Percentiles rank a stretch among this genome's conserved stretches.
Conservation (phyloP, 1,139 yeast species). For the Nakaseomyces sp. region DNA sequence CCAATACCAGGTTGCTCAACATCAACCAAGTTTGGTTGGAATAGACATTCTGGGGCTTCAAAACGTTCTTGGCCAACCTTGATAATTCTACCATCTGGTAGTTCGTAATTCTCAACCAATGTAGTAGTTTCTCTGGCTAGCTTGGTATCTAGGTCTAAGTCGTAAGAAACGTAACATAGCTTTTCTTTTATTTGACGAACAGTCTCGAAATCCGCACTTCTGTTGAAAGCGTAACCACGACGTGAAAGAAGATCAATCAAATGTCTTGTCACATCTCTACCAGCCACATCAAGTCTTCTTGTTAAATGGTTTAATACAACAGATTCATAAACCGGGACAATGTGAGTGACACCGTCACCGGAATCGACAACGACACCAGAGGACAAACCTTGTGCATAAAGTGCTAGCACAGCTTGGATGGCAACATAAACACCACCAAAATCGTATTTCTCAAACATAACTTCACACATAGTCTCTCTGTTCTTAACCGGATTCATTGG, state of each 20-base stretch:
- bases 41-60: constrained; percentile 96
- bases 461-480: constrained; percentile 89
- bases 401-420: constrained; percentile 93
- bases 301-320: constrained; percentile 92
- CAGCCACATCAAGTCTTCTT: constrained; percentile 90
- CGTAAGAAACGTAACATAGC: constrained; percentile 89
- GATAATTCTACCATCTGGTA: constrained; percentile 93
- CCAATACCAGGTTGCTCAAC: constrained; percentile 97
- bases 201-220: constrained; percentile 97
- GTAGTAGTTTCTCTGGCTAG: constrained; percentile 91
- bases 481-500: constrained; percentile 53
- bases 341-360: constrained; percentile 91
- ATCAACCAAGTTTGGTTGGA: constrained; percentile 95
- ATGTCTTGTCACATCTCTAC: constrained; percentile 94
- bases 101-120: constrained; percentile 79
- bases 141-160: constrained; percentile 78
- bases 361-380: constrained; percentile 99
- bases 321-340: constrained; percentile 95
- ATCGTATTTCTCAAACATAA: constrained; percentile 92
- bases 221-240: constrained; percentile 94
- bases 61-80: constrained; percentile 93
- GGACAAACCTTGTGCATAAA: constrained; percentile 93
- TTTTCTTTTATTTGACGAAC: constrained; percentile 97
- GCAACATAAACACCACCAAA: constrained; percentile 98
- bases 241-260: constrained; percentile 82